Conservation (phyloP, 441 rosid species). For the Gossypium gossypioides region DNA sequence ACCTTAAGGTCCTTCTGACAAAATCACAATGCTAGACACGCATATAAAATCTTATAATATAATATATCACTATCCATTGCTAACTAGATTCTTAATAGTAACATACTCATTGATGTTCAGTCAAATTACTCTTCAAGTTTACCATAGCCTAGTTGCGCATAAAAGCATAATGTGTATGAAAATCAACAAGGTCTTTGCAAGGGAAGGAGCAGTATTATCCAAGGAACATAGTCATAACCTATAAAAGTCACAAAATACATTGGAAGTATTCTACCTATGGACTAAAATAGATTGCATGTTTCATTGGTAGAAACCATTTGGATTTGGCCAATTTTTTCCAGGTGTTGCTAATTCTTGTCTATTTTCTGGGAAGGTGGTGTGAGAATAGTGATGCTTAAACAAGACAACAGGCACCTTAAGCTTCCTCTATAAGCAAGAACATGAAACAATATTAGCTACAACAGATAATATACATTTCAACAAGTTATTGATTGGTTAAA, state of each 20-base stretch:
- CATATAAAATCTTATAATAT: background rate
- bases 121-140: background rate
- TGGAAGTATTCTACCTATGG: background rate
- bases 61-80: background rate
- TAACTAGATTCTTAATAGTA: slow-evolving; percentile 3
- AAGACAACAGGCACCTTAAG: slow-evolving; percentile 4
- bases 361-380: background rate
- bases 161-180: background rate
- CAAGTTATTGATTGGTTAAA: background rate
- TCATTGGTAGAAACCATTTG: background rate
- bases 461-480: background rate
- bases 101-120: background rate
- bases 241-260: background rate
- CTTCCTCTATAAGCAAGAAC: slow-evolving; percentile 6
- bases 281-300: background rate
- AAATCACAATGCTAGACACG: background rate
- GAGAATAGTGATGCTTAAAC: background rate
- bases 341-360: background rate
- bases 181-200: background rate
- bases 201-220: background rate
- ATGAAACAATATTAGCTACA: background rate
- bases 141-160: slow-evolving; percentile 1
- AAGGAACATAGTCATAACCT: background rate
- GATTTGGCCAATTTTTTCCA: background rate
- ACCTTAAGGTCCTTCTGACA: background rate